Percentiles rank a stretch among this genome's conserved stretches.
Conservation (phyloP, 768 basidiomycete genomes). For the Daedalea quercina region DNA sequence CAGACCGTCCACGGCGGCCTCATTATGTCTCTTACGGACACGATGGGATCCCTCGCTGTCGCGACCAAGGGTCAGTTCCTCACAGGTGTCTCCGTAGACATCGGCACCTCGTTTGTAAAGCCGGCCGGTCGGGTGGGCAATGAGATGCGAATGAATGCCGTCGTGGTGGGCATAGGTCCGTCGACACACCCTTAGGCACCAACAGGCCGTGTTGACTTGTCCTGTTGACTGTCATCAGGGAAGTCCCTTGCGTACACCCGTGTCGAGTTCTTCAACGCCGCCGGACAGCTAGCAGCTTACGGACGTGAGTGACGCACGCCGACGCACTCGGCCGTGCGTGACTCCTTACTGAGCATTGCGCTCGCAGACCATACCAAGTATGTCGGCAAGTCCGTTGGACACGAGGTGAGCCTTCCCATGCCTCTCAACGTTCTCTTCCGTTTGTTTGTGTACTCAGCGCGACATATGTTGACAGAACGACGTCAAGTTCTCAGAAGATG, state of each 20-base stretch:
- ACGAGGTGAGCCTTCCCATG: constrained; percentile 26
- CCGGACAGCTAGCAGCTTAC: constrained; percentile 71
- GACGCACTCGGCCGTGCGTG: not conserved
- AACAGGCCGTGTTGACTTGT: not conserved
- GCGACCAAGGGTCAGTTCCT: constrained; percentile 77
- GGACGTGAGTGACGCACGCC: constrained; percentile 48
- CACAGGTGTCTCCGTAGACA: constrained; percentile 85
- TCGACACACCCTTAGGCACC: not conserved
- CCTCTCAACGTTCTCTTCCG: constrained; percentile 14
- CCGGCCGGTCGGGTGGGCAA: constrained; percentile 73
- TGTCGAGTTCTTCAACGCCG: constrained; percentile 62
- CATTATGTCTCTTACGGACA: constrained; percentile 77
- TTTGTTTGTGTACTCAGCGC: constrained; percentile 27
- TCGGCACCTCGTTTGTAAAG: constrained; percentile 69
- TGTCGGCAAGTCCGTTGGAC: constrained; percentile 57
- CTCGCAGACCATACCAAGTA: constrained; percentile 78
- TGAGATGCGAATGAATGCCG: constrained; percentile 53
- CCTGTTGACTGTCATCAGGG: constrained; percentile 33
- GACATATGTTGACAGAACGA: constrained; percentile 44
- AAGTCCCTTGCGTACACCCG: constrained; percentile 77
- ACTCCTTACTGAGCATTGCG: not conserved
- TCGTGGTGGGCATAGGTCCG: constrained; percentile 64
- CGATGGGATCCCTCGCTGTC: constrained; percentile 78
- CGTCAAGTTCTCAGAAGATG: constrained; percentile 74
- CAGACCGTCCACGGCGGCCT: constrained; percentile 75